Evolutionary conservation across 1,139 yeast genomes (phyloP).

Genomic region (Saccharomycopsis hybrid): DNA sequence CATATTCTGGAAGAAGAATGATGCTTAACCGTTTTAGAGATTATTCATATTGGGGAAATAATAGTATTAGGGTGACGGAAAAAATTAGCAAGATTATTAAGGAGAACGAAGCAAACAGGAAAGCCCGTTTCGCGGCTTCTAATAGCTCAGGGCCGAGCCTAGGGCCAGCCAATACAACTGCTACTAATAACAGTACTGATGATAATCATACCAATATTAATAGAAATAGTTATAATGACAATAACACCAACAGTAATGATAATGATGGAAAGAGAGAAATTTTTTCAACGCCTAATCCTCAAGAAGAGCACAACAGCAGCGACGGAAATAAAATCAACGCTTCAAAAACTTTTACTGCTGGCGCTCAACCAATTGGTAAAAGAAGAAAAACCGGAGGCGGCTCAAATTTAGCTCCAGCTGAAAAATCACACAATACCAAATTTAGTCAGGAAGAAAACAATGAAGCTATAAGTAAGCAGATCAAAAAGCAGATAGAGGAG

Average conservation of each 20-base stretch:
- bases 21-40: constrained; percentile 48
- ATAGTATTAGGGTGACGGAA: constrained; percentile 28
- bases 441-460: constrained; percentile 21
- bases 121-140: constrained; percentile 21
- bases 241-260: constrained; percentile 1
- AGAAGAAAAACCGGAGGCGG: constrained; percentile 85
- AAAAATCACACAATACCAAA: constrained; percentile 35
- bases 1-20: constrained; percentile 37
- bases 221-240: not conserved
- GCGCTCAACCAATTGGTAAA: constrained; percentile 35
- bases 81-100: constrained; percentile 29
- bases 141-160: too few species aligned
- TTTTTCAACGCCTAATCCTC: too few species aligned
- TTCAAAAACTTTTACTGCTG: constrained; percentile 34
- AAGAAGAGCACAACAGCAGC: constrained; percentile 5
- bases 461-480: not conserved
- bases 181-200: constrained; percentile 16
- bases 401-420: constrained; percentile 52
- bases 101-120: constrained; percentile 23
- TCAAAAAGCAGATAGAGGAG: not conserved
- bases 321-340: constrained; percentile 21
- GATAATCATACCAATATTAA: constrained; percentile 4
- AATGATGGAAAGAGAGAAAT: not conserved
- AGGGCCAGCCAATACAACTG: constrained; percentile 11
- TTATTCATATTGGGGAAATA: constrained; percentile 51